A percentile compares a stretch with the other conserved stretches of the same genome.
Evolutionary conservation across 1,139 yeast genomes (phyloP).

Genomic region (Blastobotrys illinoisensis): DNA sequence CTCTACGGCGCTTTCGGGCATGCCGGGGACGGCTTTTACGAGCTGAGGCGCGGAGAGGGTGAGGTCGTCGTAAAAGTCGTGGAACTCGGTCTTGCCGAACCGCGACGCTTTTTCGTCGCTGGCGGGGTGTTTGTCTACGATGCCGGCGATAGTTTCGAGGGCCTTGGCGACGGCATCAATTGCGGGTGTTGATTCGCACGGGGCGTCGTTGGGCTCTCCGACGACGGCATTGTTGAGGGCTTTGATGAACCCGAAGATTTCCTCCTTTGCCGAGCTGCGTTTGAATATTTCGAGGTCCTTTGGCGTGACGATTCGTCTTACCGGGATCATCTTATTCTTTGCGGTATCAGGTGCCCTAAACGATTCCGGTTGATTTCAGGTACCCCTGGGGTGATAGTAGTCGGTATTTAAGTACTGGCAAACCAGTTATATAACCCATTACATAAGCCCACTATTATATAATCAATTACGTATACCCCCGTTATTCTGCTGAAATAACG

Average conservation of each 20-base stretch:
- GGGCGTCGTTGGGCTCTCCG: slow-evolving; percentile 45
- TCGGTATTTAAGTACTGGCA: too few relatives aligned
- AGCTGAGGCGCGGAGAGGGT: slow-evolving; percentile 29
- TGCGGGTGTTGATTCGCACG: slow-evolving; percentile 20
- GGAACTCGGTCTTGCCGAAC: slow-evolving; percentile 87
- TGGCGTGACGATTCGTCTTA: slow-evolving; percentile 49
- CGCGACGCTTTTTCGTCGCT: slow-evolving; percentile 65
- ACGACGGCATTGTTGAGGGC: slow-evolving; percentile 59
- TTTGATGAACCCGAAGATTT: slow-evolving; percentile 50
- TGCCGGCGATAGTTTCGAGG: slow-evolving; percentile 42
- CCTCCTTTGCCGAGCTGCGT: slow-evolving; percentile 46
- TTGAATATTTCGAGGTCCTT: slow-evolving; percentile 63
- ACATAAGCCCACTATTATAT: too few relatives aligned
- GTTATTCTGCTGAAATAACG: too few relatives aligned
- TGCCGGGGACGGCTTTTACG: slow-evolving; percentile 21
- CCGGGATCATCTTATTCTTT: slow-evolving; percentile 15
- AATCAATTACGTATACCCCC: too few relatives aligned
- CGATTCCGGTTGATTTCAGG: too few relatives aligned
- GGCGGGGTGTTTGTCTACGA: slow-evolving; percentile 62
- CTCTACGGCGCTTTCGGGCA: slow-evolving; percentile 22
- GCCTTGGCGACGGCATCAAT: slow-evolving; percentile 37
- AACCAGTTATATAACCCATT: too few relatives aligned
- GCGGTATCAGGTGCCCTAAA: too few relatives aligned
- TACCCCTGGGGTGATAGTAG: too few relatives aligned
- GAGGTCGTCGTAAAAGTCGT: slow-evolving; percentile 76